Evolutionary conservation across 257 asterid genomes (phyloP).

Genomic region (Anisodus tanguticus): DNA sequence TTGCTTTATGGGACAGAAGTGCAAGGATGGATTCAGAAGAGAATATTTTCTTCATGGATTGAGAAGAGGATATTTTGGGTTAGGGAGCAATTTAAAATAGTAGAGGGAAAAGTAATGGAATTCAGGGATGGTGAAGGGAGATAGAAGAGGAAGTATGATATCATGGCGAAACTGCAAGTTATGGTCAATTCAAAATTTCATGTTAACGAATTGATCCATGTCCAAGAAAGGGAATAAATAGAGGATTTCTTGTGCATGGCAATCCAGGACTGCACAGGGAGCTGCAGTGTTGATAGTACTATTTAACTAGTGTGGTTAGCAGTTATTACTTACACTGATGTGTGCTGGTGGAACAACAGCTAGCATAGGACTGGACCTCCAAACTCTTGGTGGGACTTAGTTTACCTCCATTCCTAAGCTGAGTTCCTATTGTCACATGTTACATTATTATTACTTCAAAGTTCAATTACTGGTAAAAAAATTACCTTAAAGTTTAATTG

Average conservation of each 20-base stretch:
- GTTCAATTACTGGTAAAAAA: not conserved
- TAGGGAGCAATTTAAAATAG: not conserved
- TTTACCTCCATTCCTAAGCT: not conserved
- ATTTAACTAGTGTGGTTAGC: not conserved
- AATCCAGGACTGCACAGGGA: not conserved
- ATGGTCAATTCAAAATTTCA: not conserved
- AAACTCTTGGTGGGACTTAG: not conserved
- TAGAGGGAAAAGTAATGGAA: not conserved
- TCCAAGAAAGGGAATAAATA: not conserved
- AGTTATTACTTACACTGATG: not conserved
- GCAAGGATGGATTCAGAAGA: not conserved
- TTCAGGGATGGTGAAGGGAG: not conserved
- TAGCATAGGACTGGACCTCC: not conserved
- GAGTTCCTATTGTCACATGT: not conserved
- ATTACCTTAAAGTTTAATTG: not conserved
- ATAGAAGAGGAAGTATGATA: not conserved
- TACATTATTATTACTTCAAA: not conserved
- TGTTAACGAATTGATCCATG: not conserved
- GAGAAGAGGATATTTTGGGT: not conserved
- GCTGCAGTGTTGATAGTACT: not conserved
- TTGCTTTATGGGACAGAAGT: not conserved
- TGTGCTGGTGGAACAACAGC: not conserved
- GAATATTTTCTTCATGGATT: conserved; percentile 2
- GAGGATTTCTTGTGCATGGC: not conserved
- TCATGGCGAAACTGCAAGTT: not conserved